phyloP scores from a whole-genome alignment of 768 basidiomycete genomes.

The Trametes sanguinea region DNA sequence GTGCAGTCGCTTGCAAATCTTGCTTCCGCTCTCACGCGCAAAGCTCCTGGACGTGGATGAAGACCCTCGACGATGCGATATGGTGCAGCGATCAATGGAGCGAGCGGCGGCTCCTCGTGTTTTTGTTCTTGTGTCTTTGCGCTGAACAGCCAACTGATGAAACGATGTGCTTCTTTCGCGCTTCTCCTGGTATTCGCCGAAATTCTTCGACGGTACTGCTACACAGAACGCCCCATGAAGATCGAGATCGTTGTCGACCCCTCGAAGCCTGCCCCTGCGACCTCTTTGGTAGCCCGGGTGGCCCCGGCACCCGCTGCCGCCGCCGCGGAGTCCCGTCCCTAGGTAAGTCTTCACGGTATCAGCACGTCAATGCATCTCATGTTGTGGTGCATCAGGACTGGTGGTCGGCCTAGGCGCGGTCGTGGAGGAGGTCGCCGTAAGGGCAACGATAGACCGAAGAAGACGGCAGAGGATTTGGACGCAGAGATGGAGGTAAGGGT shows the following conservation, averaged over 20 bases:
- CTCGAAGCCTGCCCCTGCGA: constrained; percentile 57
- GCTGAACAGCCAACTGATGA: constrained; percentile 40
- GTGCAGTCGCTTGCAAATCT: background rate
- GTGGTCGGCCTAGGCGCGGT: constrained; percentile 44
- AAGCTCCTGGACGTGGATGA: constrained; percentile 15
- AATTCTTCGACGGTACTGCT: constrained; percentile 27
- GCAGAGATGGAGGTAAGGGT: constrained; percentile 93
- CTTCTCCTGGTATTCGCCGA: constrained; percentile 27
- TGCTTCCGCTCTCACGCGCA: constrained; percentile 4
- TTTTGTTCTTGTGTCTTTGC: constrained; percentile 34
- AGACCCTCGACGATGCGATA: constrained; percentile 16
- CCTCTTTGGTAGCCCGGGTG: constrained; percentile 80
- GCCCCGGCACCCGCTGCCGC: constrained; percentile 58
- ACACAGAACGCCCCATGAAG: constrained; percentile 93
- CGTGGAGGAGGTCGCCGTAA: constrained; percentile 24
- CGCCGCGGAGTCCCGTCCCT: constrained; percentile 30
- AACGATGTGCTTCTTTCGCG: constrained; percentile 35
- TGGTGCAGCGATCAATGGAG: constrained; percentile 12
- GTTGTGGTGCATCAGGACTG: constrained; percentile 17
- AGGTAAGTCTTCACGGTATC: constrained; percentile 12
- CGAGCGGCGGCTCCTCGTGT: constrained; percentile 17
- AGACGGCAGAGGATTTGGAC: constrained; percentile 89
- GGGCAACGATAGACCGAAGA: constrained; percentile 60
- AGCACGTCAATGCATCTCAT: background rate
- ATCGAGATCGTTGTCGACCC: constrained; percentile 97